Conservation (phyloP, 1,284 basidiomycete genomes). For the Hymenochaete sp. region DNA sequence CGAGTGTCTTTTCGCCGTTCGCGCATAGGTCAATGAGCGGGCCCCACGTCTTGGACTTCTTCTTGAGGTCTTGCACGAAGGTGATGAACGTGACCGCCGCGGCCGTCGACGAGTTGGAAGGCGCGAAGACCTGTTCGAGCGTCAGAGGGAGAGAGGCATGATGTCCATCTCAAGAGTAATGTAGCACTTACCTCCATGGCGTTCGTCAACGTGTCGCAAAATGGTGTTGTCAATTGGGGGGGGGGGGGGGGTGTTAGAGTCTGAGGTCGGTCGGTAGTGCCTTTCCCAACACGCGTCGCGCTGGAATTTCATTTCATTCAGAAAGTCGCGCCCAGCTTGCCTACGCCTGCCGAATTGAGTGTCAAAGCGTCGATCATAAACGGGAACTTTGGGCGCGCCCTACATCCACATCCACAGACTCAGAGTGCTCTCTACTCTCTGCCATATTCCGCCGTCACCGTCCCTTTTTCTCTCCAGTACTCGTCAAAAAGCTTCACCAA, state of each 20-base stretch:
- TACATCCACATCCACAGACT: neutral
- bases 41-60: constrained; percentile 94
- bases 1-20: constrained; percentile 92
- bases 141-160: neutral
- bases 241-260: constrained; percentile 2
- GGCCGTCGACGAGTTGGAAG: constrained; percentile 78
- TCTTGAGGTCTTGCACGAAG: constrained; percentile 97
- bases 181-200: constrained; percentile 13
- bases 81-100: constrained; percentile 99
- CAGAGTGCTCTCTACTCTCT: neutral
- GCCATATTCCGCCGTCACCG: neutral
- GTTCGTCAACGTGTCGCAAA: constrained; percentile 10
- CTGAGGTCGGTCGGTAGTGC: neutral
- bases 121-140: constrained; percentile 40
- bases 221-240: too few relatives aligned
- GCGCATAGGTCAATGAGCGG: constrained; percentile 93
- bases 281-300: constrained; percentile 11
- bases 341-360: too few relatives aligned
- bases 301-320: neutral
- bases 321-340: too few relatives aligned
- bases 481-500: constrained; percentile 26
- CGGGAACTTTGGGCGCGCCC: constrained; percentile 8
- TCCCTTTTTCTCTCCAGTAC: neutral
- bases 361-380: constrained; percentile 13
- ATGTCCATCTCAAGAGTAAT: neutral